Base-by-base conservation (phyloP, 352 stramenopile species). In the Pythium dissimile region DNA sequence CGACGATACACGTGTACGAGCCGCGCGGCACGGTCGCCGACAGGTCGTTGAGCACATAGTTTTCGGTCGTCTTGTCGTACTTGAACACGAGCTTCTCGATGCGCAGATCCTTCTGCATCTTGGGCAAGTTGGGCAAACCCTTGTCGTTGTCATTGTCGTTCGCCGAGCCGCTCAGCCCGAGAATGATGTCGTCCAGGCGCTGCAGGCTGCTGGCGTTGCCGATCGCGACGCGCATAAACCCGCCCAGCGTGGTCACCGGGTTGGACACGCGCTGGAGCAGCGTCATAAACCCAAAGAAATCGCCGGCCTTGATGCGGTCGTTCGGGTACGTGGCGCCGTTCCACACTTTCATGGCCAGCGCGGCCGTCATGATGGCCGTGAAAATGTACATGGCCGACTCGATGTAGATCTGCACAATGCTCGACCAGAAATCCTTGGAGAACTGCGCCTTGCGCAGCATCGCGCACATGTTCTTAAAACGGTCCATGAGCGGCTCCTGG, bases 331-430 rank as follows among this genome's bases (percentile, higher is more conserved):
- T 47, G 3, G 21, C 26, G 4, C 30, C 34, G 49, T 83, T 77
- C 77, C 77, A 93, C 24, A 95, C 86, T 49, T 95, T 95, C 74
- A 92, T 89, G 0, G 86, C 74, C 28, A 95, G 59, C 26, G 84
- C 89, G 11, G 83, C 75, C 31, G 81, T 94, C 77, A 95, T 90
- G 59, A 94, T 86, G 7, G 84, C 80, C 44, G 85, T 84, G 67
- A 95, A 95, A 67, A 94, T 91, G 67, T 89, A 94, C 86, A 95
- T 95, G 21, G 80, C 82, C 34, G 80, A 92, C 58, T 94, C 84
- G 45, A 95, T 91, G 73, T 95, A 93, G 47, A 95, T 95, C 67
- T 95, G 86, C 55, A 95, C 86, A 45, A 95, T 78, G 54, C 83
- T 91, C 28, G 84, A 89, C 86, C 86, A 95, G 44, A 95, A 93